Base-by-base conservation (phyloP, 2,329 filamentous ascomycete species). In the Nemania sp. region DNA sequence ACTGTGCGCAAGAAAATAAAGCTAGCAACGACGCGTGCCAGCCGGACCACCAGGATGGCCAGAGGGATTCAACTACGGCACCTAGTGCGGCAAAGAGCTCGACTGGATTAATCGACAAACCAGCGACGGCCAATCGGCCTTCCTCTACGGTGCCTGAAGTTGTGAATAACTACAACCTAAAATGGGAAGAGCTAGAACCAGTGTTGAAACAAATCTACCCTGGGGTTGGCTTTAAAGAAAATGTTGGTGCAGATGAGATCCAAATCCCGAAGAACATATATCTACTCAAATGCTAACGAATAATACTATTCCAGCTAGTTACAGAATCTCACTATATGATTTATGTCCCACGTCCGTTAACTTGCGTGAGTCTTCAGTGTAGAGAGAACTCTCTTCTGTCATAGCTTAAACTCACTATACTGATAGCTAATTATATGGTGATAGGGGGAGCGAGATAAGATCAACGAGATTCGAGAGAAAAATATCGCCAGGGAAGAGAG, bases 321-420 rank as follows among this genome's bases (percentile, higher is more conserved):
- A 54, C 47, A 15, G 64, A 66, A 26, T 57, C 63, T 29, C 59
- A 67, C 26, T 67, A 67, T 41, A 38, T 67, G 54, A 64, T 67
- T n/a, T 64, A 63, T n/a, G 64, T 67, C 26, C 59, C 64, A 7
- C 38, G 29, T 20, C 8, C 18, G 58, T 59, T 67, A 24, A 59
- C 53, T 24, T 2, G 10, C 8, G 64, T 67, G 13, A 59, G 64
- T 47, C 20, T n/a, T n/a, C n/a, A n/a, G n/a, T n/a, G n/a, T n/a
- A n/a, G n/a, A n/a, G n/a, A n/a, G n/a, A n/a, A n/a, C n/a, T n/a
- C n/a, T n/a, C n/a, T n/a, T n/a, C n/a, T n/a, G n/a, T n/a, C n/a
- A n/a, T 10, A 2, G 5, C 18, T 38, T 56, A 8, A 15, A 15
- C 15, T 7, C 10, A 18, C 18, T 35, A 43, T 43, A 64, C 54